These are phyloP conservation scores for Diaporthe vexans DNA, from an alignment of 2,329 filamentous ascomycete genomes.

Conservation along the genomic window DNA sequence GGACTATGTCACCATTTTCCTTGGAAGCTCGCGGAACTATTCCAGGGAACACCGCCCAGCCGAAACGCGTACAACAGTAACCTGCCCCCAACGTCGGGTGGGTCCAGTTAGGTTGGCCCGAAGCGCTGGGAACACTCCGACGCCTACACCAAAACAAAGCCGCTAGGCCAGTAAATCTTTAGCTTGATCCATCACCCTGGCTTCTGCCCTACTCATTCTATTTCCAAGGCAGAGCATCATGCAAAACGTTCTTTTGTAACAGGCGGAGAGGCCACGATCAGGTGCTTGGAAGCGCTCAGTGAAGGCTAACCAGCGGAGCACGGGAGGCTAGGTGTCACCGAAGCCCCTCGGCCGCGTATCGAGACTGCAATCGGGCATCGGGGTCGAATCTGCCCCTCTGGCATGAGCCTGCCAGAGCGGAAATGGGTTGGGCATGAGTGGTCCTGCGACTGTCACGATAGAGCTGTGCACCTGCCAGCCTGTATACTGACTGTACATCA, in stretches of 20 bases:
- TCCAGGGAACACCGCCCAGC: slow-evolving; percentile 14
- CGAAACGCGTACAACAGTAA: slow-evolving; percentile 14
- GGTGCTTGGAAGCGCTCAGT: not conserved
- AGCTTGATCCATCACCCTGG: slow-evolving; percentile 4
- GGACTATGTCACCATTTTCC: slow-evolving; percentile 4
- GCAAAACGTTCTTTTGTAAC: slow-evolving; percentile 17
- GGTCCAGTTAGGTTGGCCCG: slow-evolving; percentile 20
- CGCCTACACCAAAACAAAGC: not conserved
- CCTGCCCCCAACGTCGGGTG: slow-evolving; percentile 1
- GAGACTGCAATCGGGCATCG: not conserved
- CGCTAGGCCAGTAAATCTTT: slow-evolving; percentile 13
- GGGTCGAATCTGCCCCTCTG: not conserved
- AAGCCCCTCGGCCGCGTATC: not conserved
- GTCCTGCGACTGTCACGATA: not conserved
- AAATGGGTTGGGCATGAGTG: not conserved
- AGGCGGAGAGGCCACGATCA: not conserved
- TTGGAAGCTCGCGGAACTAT: slow-evolving; percentile 8
- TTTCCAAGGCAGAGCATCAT: slow-evolving; percentile 32
- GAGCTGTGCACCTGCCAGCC: not conserved
- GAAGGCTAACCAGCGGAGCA: not conserved
- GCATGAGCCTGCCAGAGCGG: not conserved
- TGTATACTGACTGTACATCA: not conserved
- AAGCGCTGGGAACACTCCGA: slow-evolving; percentile 31
- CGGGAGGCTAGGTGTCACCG: not conserved
- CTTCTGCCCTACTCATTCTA: slow-evolving; percentile 22